Evolutionary conservation across 2,329 filamentous ascomycete genomes (phyloP).

Genomic region (Aspergillus fijiensis): DNA sequence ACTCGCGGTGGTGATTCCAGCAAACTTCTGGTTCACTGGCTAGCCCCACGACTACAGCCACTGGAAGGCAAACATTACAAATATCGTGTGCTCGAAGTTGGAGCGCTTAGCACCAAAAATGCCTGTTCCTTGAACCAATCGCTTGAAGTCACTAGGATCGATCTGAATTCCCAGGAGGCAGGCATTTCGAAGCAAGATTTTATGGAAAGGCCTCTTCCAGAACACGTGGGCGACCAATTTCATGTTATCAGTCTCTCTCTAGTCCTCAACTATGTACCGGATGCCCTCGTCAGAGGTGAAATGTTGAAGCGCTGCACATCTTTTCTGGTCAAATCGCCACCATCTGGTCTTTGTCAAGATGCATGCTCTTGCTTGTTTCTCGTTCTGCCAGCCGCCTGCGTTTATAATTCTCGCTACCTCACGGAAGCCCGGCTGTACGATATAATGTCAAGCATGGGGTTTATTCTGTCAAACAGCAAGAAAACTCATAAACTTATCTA

Average conservation of each 20-base stretch:
- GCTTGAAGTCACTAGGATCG: conserved; percentile 79
- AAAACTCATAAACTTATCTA: conserved; percentile 81
- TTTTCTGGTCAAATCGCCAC: conserved; percentile 57
- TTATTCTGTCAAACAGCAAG: conserved; percentile 64
- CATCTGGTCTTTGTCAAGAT: conserved; percentile 21
- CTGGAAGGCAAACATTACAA: conserved; percentile 26
- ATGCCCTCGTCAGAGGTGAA: conserved; percentile 69
- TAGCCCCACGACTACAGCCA: conserved; percentile 36
- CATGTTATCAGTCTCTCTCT: conserved; percentile 89
- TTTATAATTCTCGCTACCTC: conserved; percentile 88
- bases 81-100: conserved; percentile 79
- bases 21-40: conserved; percentile 59
- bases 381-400: conserved; percentile 83
- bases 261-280: conserved; percentile 91
- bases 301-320: conserved; percentile 77
- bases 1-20: conserved; percentile 65
- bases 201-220: conserved; percentile 78
- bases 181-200: conserved; percentile 86
- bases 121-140: conserved; percentile 71
- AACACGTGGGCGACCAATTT: conserved; percentile 62
- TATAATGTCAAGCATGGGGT: conserved; percentile 79
- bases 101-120: conserved; percentile 80
- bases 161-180: conserved; percentile 80
- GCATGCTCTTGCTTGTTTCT: conserved; percentile 68
- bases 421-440: conserved; percentile 65